Conservation (phyloP, 352 stramenopile genomes). For the Thraustotheca clavata region DNA sequence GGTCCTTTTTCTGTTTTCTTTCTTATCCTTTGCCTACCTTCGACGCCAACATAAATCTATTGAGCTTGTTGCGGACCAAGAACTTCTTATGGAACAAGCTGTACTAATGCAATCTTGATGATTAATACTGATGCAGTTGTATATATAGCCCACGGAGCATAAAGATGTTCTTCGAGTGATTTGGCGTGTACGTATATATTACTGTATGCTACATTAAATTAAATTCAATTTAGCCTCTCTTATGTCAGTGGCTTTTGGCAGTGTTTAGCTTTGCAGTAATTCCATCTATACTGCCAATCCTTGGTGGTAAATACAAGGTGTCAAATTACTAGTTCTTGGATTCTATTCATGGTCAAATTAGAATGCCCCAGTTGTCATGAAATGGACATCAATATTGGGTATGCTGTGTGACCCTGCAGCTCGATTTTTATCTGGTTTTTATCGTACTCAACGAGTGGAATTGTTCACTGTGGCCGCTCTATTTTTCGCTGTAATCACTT, state of each 20-base stretch:
- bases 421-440: constrained; percentile 30
- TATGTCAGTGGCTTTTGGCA: constrained; percentile 44
- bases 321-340: neutral
- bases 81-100: neutral
- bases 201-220: neutral
- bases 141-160: neutral
- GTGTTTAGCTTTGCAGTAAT: constrained; percentile 57
- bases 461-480: neutral
- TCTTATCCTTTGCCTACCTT: constrained; percentile 46
- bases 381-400: constrained; percentile 21
- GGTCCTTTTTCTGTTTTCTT: constrained; percentile 25
- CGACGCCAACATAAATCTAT: neutral
- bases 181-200: neutral
- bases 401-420: constrained; percentile 46
- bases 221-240: constrained; percentile 34
- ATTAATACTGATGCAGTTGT: too few relatives aligned
- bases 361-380: constrained; percentile 2
- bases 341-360: too few relatives aligned
- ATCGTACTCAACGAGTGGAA: neutral
- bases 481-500: neutral
- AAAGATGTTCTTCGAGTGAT: neutral
- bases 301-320: constrained; percentile 64
- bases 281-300: constrained; percentile 56
- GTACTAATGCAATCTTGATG: too few relatives aligned
- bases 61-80: constrained; percentile 1